Percentiles rank a stretch among this genome's conserved stretches.
Conservation (phyloP, 2,329 filamentous ascomycete species). For the Colletotrichum truncatum region DNA sequence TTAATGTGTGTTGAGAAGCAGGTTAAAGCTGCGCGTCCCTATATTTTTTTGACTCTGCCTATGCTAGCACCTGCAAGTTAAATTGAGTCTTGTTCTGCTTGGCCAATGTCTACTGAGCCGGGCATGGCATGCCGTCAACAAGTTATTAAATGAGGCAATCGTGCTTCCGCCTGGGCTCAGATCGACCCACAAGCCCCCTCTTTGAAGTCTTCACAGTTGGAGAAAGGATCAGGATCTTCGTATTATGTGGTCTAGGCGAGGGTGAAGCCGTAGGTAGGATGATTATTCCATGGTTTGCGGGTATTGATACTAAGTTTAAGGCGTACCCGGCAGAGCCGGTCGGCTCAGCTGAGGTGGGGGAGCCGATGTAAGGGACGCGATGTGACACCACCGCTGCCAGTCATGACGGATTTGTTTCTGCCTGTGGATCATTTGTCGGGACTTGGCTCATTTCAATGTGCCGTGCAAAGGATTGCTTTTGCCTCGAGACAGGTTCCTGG, state of each 20-base stretch:
- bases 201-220: not conserved
- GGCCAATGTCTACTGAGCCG: too few relatives aligned
- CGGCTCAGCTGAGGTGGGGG: not conserved
- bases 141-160: not conserved
- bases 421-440: not conserved
- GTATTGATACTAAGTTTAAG: conserved; percentile 1
- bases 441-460: not conserved
- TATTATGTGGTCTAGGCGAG: too few relatives aligned
- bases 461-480: not conserved
- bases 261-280: too few relatives aligned
- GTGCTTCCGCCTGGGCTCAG: not conserved
- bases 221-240: not conserved
- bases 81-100: too few relatives aligned
- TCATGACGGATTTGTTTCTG: not conserved
- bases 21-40: too few relatives aligned
- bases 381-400: not conserved
- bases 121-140: conserved; percentile 3
- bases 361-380: not conserved
- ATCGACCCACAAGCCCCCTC: not conserved
- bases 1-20: too few relatives aligned
- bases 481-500: too few relatives aligned
- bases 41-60: too few relatives aligned
- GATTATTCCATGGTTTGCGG: not conserved
- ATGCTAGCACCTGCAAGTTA: too few relatives aligned
- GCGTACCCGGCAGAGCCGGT: not conserved